Evolutionary conservation across 2,329 filamentous ascomycete species (phyloP).

Genomic region (Diaporthe helianthi): DNA sequence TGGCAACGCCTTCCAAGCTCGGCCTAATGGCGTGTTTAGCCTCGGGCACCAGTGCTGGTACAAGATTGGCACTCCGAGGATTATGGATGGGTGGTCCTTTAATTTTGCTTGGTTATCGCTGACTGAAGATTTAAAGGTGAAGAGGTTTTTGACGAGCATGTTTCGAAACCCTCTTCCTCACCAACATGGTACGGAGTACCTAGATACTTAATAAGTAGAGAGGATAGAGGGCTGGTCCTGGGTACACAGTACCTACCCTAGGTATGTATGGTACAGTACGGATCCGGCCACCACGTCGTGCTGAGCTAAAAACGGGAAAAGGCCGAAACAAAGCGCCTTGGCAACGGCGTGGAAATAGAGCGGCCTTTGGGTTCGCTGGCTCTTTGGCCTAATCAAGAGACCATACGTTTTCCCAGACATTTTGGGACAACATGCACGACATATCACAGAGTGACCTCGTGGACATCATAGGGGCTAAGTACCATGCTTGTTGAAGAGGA

Average conservation of each 20-base stretch:
- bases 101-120: background rate
- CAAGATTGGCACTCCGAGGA: background rate
- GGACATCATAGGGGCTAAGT: background rate
- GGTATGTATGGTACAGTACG: no score
- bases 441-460: background rate
- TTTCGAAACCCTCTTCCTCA: background rate
- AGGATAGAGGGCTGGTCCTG: background rate
- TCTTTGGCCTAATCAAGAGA: no score
- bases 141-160: background rate
- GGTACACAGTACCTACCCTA: background rate
- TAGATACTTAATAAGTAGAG: no score
- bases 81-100: background rate
- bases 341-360: background rate
- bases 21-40: background rate
- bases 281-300: background rate
- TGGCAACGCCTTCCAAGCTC: background rate
- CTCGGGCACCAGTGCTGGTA: slow-evolving; percentile 3
- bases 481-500: background rate
- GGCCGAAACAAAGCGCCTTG: background rate
- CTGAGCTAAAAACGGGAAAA: background rate
- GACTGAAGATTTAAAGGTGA: background rate
- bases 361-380: background rate
- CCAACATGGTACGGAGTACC: no score
- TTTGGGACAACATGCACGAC: background rate
- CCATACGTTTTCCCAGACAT: no score